Percentiles rank a stretch among this genome's conserved stretches.
Conservation (phyloP, 495 filamentous ascomycete species). For the Lentithecium fluviatile region DNA sequence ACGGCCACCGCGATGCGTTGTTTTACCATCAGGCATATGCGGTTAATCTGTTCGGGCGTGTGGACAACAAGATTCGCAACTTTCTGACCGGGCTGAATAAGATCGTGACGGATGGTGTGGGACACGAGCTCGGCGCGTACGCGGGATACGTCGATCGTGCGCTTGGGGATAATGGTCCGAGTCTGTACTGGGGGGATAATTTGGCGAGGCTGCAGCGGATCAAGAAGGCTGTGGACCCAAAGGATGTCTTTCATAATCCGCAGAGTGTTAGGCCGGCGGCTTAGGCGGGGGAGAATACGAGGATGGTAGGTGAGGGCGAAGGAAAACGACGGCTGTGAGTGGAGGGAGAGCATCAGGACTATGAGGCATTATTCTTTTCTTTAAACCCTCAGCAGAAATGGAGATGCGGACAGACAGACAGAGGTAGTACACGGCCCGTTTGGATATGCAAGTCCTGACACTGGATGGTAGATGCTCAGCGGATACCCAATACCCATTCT, state of each 20-base stretch:
- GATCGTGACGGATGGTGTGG: conserved; percentile 26
- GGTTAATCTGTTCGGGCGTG: conserved; percentile 45
- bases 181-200: conserved; percentile 53
- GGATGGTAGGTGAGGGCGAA: background rate
- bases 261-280: conserved; percentile 51
- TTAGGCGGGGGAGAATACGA: background rate
- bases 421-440: no score
- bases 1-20: conserved; percentile 48
- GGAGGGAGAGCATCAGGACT: no score
- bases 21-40: conserved; percentile 51
- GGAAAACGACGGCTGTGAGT: no score
- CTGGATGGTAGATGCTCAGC: no score
- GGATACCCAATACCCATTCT: no score
- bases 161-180: conserved; percentile 23
- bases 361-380: no score
- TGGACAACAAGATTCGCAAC: conserved; percentile 41
- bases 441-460: no score
- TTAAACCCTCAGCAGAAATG: no score
- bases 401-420: no score
- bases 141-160: conserved; percentile 37
- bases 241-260: conserved; percentile 62
- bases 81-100: conserved; percentile 52
- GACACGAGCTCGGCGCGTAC: conserved; percentile 32
- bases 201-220: conserved; percentile 53
- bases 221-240: conserved; percentile 57